Percentiles rank a stretch among this genome's conserved stretches.
Conservation (phyloP, 495 filamentous ascomycete genomes). For the Rostrohypoxylon terebratum region DNA sequence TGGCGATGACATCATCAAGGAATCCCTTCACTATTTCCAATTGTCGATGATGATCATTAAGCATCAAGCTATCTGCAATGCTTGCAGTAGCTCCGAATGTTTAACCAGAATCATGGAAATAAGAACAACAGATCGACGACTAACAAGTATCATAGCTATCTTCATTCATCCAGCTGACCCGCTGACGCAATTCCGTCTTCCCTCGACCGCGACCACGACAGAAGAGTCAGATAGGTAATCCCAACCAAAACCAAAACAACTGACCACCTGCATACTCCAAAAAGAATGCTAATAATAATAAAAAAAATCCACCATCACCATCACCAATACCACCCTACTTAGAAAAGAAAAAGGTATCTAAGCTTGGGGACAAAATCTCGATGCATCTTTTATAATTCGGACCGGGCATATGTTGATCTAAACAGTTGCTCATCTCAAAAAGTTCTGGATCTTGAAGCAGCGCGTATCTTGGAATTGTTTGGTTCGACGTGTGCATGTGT, state of each 20-base stretch:
- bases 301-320: conserved; percentile 6
- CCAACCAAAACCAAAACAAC: not conserved
- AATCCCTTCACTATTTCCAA: not conserved
- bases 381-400: conserved; percentile 37
- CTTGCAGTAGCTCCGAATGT: not conserved
- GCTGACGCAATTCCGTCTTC: conserved; percentile 38
- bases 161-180: conserved; percentile 28
- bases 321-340: conserved; percentile 11
- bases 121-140: conserved; percentile 25
- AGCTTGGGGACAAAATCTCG: conserved; percentile 32
- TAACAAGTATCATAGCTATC: conserved; percentile 25
- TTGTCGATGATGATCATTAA: not conserved
- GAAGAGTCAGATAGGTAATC: not conserved
- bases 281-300: conserved; percentile 37
- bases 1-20: conserved; percentile 31
- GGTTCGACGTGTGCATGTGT: not conserved
- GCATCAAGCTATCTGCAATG: not conserved
- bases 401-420: conserved; percentile 5
- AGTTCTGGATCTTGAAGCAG: conserved; percentile 15
- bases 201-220: conserved; percentile 18
- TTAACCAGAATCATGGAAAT: conserved; percentile 21
- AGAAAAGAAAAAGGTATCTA: not conserved
- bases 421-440: conserved; percentile 18
- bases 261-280: not conserved
- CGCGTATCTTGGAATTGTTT: conserved; percentile 18